Evolutionary conservation across 345 rosid species (phyloP).

Genomic region (Dipteronia sinensis): DNA sequence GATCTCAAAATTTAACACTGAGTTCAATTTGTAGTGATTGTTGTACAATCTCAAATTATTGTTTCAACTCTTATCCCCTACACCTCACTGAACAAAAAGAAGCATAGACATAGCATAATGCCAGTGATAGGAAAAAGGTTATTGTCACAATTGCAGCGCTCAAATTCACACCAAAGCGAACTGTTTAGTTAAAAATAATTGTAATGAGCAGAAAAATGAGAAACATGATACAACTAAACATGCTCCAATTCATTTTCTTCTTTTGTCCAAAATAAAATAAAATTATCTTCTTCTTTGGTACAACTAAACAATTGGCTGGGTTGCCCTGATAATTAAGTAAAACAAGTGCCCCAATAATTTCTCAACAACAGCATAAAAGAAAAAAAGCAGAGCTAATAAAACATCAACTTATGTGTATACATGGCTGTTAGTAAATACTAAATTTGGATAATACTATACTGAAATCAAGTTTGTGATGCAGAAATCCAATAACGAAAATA

Average conservation of each 20-base stretch:
- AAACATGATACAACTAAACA: not conserved
- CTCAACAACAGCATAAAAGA: not conserved
- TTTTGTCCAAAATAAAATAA: no score
- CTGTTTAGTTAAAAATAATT: not conserved
- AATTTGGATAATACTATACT: not conserved
- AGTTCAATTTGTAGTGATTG: constrained; percentile 1
- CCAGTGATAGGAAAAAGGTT: not conserved
- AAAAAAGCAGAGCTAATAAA: not conserved
- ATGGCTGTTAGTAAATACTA: not conserved
- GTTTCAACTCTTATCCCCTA: not conserved
- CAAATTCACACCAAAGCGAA: not conserved
- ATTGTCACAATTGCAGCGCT: not conserved
- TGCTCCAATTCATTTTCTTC: not conserved
- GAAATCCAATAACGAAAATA: constrained; percentile 11
- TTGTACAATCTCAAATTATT: not conserved
- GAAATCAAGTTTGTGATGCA: not conserved
- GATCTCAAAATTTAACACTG: not conserved
- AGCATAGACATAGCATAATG: not conserved
- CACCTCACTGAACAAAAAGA: not conserved
- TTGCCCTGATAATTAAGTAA: not conserved
- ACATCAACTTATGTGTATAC: not conserved
- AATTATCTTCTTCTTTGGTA: not conserved
- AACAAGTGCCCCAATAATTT: not conserved
- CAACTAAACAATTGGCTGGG: not conserved
- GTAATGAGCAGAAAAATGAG: not conserved